These are phyloP conservation scores for Entomortierella chlamydospora DNA, from an alignment of 192 early-diverging fungal genomes.

Conservation along the genomic window DNA sequence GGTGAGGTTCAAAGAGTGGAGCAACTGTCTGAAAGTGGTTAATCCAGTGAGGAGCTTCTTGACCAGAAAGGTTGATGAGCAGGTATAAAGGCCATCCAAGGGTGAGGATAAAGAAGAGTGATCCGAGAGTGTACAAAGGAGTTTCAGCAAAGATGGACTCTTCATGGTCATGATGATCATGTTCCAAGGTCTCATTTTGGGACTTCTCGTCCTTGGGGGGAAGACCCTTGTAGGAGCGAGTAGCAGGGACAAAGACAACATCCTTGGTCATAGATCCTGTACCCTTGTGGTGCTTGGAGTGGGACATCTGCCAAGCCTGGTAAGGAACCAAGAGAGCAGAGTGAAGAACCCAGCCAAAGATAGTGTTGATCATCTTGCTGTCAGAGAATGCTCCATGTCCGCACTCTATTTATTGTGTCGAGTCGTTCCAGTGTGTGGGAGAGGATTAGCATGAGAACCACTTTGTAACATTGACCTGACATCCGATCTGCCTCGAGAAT, in stretches of 20 bases:
- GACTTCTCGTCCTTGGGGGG: constrained; percentile 30
- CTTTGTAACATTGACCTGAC: too few relatives aligned
- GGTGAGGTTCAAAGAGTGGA: constrained; percentile 81
- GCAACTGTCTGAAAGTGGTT: constrained; percentile 89
- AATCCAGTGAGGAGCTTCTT: constrained; percentile 72
- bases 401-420: constrained; percentile 69
- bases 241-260: constrained; percentile 92
- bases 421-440: neutral
- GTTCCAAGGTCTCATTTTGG: constrained; percentile 37
- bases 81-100: constrained; percentile 94
- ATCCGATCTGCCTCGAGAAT: too few relatives aligned
- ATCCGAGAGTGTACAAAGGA: constrained; percentile 72
- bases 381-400: constrained; percentile 92
- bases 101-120: constrained; percentile 73
- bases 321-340: constrained; percentile 92
- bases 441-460: too few relatives aligned
- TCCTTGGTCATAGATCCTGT: constrained; percentile 91
- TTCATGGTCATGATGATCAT: constrained; percentile 53
- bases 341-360: constrained; percentile 91
- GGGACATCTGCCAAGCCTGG: constrained; percentile 91
- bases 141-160: constrained; percentile 74
- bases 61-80: constrained; percentile 80
- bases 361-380: constrained; percentile 83
- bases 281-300: constrained; percentile 93
- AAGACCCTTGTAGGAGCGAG: constrained; percentile 68